Base-by-base conservation (phyloP, 495 filamentous ascomycete genomes). In the Penicillium odoratum region DNA sequence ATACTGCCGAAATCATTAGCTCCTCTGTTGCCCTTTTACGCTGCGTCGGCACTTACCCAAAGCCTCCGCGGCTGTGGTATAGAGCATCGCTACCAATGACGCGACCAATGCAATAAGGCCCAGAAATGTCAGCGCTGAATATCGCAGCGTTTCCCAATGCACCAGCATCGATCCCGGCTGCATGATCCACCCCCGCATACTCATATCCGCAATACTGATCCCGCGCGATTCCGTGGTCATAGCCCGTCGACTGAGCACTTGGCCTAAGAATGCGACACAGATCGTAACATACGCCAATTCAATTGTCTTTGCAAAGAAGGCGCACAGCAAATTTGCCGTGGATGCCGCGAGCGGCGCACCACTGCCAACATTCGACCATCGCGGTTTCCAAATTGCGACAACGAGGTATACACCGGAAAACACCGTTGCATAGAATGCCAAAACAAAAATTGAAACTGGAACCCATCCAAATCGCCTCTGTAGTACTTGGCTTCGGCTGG, bases 241-340 rank as follows among this genome's bases (percentile, higher is more conserved):
- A 0, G 88, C 86, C 26, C 86, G 75, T 9, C 86, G 77, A 42
- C 82, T 88, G 9, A 93, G 69, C 3, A 86, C 80, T 73, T 93
- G 89, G 0, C 89, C 89, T 4, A 92, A 63, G 44, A 88, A 87
- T 0, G 86, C 81, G 3, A 93, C 87, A 58, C 89, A 88, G 2
- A 91, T 86, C 0, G 89, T 90, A 16, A 91, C 88, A 64, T 90
- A 93, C 0, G 85, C 81, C 59, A 90, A 64, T 69, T 93, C 89
- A 50, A 92, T 88, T 0, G 83, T 84, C 70, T 90, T 92, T 1
- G 88, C 87, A 53, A 90, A 75, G 15, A 88, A 66, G 0, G 86
- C 78, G 51, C 79, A 86, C 1, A 92, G 63, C 8, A 88, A 56
- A 33, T 79, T 83, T 0, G 88, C 88, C 0, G 81, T 85, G 0